A percentile compares a stretch with the other conserved stretches of the same genome.
phyloP scores from a whole-genome alignment of 2,329 filamentous ascomycete species.

The Fusarium foetens region DNA sequence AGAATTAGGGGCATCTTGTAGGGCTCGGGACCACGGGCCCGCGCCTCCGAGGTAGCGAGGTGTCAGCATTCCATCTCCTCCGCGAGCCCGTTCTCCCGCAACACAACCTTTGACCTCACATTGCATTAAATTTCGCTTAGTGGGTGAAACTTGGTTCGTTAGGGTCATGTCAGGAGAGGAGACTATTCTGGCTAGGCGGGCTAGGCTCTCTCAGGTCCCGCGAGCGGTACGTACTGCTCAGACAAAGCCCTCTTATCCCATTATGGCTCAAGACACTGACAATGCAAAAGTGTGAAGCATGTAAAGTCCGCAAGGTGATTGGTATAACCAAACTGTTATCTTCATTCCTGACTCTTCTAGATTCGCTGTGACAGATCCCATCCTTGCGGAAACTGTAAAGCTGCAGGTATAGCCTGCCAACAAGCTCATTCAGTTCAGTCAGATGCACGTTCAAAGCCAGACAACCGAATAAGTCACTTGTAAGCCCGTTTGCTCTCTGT shows the following conservation, averaged over 20 bases:
- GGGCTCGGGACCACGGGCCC: slow-evolving; percentile 10
- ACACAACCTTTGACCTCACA: background rate
- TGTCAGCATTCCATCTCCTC: slow-evolving; percentile 1
- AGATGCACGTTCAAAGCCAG: slow-evolving; percentile 17
- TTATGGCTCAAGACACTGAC: background rate
- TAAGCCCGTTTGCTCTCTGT: background rate
- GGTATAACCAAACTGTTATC: fast-evolving
- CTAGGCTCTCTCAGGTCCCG: slow-evolving; percentile 25
- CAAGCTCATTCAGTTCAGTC: slow-evolving; percentile 12
- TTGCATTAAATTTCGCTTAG: background rate
- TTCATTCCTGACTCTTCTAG: background rate
- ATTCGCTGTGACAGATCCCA: slow-evolving; percentile 30
- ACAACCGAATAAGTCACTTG: slow-evolving; percentile 27
- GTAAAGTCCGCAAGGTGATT: slow-evolving; percentile 31
- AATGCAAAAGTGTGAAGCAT: slow-evolving; percentile 26
- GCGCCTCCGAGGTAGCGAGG: slow-evolving; percentile 30
- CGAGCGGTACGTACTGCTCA: slow-evolving; percentile 22
- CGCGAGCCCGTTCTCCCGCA: slow-evolving; percentile 6
- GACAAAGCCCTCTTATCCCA: background rate
- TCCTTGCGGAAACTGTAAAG: slow-evolving; percentile 27
- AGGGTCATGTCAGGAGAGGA: slow-evolving; percentile 26
- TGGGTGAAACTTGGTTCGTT: background rate
- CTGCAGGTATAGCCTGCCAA: slow-evolving; percentile 29
- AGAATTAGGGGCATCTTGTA: background rate
- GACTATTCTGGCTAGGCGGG: slow-evolving; percentile 25